phyloP scores from a whole-genome alignment of 2,329 filamentous ascomycete genomes.

The Neonectria ditissima region DNA sequence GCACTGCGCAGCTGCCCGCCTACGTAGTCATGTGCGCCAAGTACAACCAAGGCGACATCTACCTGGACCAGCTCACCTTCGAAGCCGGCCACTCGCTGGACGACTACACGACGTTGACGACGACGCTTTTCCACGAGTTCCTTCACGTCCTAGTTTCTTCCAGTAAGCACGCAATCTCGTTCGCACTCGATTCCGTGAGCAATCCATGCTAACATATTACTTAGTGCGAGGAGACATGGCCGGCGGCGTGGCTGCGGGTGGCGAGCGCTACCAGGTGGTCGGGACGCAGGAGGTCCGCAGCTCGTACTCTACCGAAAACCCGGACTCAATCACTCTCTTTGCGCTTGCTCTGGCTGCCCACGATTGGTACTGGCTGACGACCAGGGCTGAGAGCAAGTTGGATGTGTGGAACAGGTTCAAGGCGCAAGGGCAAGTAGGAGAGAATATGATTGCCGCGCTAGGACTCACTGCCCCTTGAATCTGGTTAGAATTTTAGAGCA shows the following conservation, averaged over 20 bases:
- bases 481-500: background rate
- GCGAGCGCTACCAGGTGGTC: slow-evolving; percentile 4
- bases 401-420: background rate
- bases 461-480: background rate
- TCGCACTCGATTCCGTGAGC: background rate
- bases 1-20: background rate
- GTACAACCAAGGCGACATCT: slow-evolving; percentile 5
- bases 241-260: background rate
- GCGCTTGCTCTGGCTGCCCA: slow-evolving; percentile 1
- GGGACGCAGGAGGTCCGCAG: slow-evolving; percentile 3
- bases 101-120: slow-evolving; percentile 10
- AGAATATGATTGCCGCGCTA: background rate
- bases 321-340: slow-evolving; percentile 12
- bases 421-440: background rate
- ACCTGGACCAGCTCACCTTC: slow-evolving; percentile 3
- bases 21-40: slow-evolving; percentile 16
- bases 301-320: slow-evolving; percentile 10
- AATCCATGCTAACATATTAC: background rate
- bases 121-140: slow-evolving; percentile 13
- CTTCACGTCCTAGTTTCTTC: background rate
- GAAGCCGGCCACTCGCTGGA: slow-evolving; percentile 1
- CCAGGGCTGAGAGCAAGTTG: slow-evolving; percentile 5
- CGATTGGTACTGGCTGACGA: background rate
- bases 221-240: slow-evolving; percentile 8
- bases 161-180: background rate